phyloP scores from a whole-genome alignment of 2,329 filamentous ascomycete genomes.

The Peltaster fructicola region DNA sequence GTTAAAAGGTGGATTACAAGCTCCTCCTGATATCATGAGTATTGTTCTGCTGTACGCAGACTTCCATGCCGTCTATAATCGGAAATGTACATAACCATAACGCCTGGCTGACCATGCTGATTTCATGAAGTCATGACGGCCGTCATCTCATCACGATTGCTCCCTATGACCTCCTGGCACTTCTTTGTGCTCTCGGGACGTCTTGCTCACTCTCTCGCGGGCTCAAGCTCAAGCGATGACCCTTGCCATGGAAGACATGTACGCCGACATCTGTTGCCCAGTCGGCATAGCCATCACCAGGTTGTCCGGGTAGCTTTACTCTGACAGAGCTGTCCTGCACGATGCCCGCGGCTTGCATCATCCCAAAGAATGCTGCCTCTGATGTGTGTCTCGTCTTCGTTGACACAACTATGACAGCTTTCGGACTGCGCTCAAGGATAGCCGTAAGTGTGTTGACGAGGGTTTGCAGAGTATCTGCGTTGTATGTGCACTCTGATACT shows the following conservation, averaged over 20 bases:
- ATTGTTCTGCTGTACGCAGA: no score
- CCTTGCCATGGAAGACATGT: slow-evolving; percentile 17
- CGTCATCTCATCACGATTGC: no score
- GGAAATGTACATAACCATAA: no score
- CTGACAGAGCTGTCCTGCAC: slow-evolving; percentile 14
- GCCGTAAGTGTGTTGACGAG: slow-evolving; percentile 39
- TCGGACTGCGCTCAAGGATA: slow-evolving; percentile 31
- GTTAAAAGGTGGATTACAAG: slow-evolving; percentile 20
- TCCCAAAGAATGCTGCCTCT: slow-evolving; percentile 47
- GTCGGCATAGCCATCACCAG: slow-evolving; percentile 20
- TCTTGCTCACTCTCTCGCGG: slow-evolving; percentile 14
- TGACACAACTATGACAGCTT: slow-evolving; percentile 38
- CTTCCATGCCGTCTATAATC: no score
- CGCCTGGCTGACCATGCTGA: no score
- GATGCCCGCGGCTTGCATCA: slow-evolving; percentile 28
- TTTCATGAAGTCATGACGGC: no score
- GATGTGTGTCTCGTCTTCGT: slow-evolving; percentile 51
- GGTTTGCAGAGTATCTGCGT: slow-evolving; percentile 46
- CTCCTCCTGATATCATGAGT: no score
- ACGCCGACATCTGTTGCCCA: slow-evolving; percentile 18
- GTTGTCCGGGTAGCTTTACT: slow-evolving; percentile 16
- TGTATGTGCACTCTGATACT: slow-evolving; percentile 58
- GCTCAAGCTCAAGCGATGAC: slow-evolving; percentile 15
- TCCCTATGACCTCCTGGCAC: no score
- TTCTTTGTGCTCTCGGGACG: slow-evolving; percentile 9